Evolutionary conservation across 345 rosid species (phyloP), one percentile per base, ranked within the genome.

Genomic region (Sapria himalayana): DNA sequence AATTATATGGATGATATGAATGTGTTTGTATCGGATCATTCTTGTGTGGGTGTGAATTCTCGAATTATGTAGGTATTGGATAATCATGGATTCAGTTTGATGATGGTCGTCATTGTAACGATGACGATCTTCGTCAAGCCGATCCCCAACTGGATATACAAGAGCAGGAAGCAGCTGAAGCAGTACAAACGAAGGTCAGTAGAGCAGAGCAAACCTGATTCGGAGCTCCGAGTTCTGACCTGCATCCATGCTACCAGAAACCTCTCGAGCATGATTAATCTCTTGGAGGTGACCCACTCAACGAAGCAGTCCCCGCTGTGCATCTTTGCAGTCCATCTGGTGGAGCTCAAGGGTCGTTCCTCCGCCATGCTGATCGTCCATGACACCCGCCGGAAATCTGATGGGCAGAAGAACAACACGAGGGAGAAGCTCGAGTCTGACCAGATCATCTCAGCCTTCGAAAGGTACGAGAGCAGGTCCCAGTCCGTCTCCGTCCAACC

Each of bases 341-440:
- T 76, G 4, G 80, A 71, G 53, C 71, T 73, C 39, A 58, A 65
- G 0, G 65, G 53, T 43, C 59, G 75, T 12, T 46, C 70, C 29
- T 53, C 74, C n/a, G 63, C 81, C 0, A 45, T 81, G 74, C 54
- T 81, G 17, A 65, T 81, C 9, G 49, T 65, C 54, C 68, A 81
- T 15, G 66, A 70, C 13, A 48, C 61, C 5, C 7, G 45, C 22
- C n/a, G n/a, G n/a, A n/a, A 40, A 27, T 7, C 7, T 9, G 1
- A 2, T n/a, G 41, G 35, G 8, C 47, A 45, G 21, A 13, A 41
- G 4, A 9, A n/a, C 7, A 22, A 34, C 3, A 16, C 12, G 10
- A 21, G 36, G 1, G 50, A 38, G 22, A 16, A 29, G 7, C 39
- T 29, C 14, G 57, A 58, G 7, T 50, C 51, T 1, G 55, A 55